Evolutionary conservation across 108 stramenopile genomes (phyloP), one percentile per base, ranked within the genome.

Genomic region (Poteriospumella lacustris): DNA sequence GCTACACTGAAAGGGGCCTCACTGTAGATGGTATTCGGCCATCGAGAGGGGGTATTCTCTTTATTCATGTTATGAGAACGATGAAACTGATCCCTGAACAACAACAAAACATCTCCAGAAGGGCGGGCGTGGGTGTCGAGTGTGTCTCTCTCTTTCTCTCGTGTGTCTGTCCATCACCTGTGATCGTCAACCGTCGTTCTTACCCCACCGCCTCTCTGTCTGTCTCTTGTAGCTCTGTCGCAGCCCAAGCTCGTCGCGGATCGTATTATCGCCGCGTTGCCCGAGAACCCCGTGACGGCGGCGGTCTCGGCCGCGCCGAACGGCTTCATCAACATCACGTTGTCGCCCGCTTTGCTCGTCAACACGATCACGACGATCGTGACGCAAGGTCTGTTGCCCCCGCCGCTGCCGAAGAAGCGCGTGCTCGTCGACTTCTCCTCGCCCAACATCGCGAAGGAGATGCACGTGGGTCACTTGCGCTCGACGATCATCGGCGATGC

Each of bases 371-470:
- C 82, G 9, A 44, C 58, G 24, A 76, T 87, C 31, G 85, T 79
- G 40, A 68, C 68, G 85, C 44, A 76, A 39, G 81, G 89, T 84
- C 79, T 88, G 69, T 69, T 79, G 29, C 88, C 82, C 64, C 82
- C 87, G 15, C 79, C 77, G 5, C 58, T 29, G 67, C 12, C 59
- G 44, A 44, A 40, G 41, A 47, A 0, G 44, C 84, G 81, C 68
- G 95, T 97, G 68, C 87, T 93, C 12, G 95, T 99, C 1, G 98
- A 99, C 87, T 99, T 97, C 79, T 94, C 93, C 43, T 92, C 91
- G 68, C 98, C 98, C 56, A 99, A 99, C 86, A 97, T 99, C 85
- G 98, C 98, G 79, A 99, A 99, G 89, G 98, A 99, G 86, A 99
- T 99, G 98, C 98, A 99, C 81, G 98, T 99, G 38, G 98, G 98